Percentiles rank a stretch among this genome's conserved stretches.
Evolutionary conservation across 2,329 filamentous ascomycete genomes (phyloP).

Genomic region (Pseudogymnoascus sp.): DNA sequence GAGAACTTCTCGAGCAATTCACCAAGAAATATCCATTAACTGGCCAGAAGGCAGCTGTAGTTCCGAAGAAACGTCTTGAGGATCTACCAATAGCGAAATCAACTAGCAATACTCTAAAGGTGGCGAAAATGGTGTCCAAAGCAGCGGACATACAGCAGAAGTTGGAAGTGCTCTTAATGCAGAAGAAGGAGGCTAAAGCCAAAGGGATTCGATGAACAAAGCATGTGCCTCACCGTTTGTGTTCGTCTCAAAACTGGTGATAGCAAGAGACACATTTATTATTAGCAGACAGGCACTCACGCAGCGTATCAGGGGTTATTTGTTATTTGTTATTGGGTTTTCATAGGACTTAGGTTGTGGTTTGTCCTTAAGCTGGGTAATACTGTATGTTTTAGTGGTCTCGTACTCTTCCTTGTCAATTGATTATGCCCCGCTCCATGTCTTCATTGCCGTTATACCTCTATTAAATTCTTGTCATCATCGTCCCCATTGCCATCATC

Average conservation of each 20-base stretch:
- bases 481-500: neutral
- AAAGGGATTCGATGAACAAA: neutral
- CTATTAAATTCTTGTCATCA: neutral
- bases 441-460: neutral
- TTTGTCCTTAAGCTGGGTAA: neutral
- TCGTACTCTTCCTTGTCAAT: neutral
- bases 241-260: neutral
- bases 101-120: neutral
- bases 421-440: neutral
- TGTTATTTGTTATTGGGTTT: neutral
- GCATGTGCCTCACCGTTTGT: neutral
- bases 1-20: slow-evolving; percentile 6
- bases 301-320: neutral
- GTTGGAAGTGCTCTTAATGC: slow-evolving; percentile 21
- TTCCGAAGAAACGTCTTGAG: slow-evolving; percentile 10
- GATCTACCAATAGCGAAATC: neutral
- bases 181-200: slow-evolving; percentile 20
- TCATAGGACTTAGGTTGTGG: neutral
- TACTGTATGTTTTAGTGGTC: neutral
- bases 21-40: slow-evolving; percentile 26
- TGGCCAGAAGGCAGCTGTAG: slow-evolving; percentile 17
- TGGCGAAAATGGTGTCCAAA: neutral
- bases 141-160: slow-evolving; percentile 23
- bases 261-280: neutral
- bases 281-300: neutral